These are phyloP conservation scores for Aquilaria yunnanensis DNA, from an alignment of 345 rosid species.

Conservation along the genomic window DNA sequence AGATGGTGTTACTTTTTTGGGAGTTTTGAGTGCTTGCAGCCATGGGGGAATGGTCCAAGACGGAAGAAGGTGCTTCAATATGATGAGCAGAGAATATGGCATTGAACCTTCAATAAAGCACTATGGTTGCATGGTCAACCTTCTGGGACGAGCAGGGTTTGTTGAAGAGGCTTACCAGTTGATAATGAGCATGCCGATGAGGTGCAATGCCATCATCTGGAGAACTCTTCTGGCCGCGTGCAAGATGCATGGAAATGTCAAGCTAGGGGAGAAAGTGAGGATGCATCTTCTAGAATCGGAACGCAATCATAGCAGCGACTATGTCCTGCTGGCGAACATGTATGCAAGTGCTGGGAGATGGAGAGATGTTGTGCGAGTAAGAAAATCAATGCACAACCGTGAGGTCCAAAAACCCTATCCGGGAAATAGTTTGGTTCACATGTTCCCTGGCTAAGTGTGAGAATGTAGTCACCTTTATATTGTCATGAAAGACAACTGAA, in stretches of 20 bases:
- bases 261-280: slow-evolving; percentile 26
- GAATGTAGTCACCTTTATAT: not conserved
- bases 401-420: slow-evolving; percentile 30
- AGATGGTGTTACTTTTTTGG: slow-evolving; percentile 36
- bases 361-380: slow-evolving; percentile 21
- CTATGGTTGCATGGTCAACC: slow-evolving; percentile 40
- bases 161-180: slow-evolving; percentile 34
- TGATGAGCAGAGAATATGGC: slow-evolving; percentile 23
- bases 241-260: slow-evolving; percentile 26
- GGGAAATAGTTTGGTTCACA: slow-evolving; percentile 22
- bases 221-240: slow-evolving; percentile 34
- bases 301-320: slow-evolving; percentile 34
- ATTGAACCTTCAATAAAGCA: slow-evolving; percentile 34
- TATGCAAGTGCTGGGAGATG: slow-evolving; percentile 30
- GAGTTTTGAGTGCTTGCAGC: slow-evolving; percentile 34
- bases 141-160: slow-evolving; percentile 38
- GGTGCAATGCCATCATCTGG: slow-evolving; percentile 33
- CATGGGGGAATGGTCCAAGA: slow-evolving; percentile 39
- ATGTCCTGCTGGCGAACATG: slow-evolving; percentile 30
- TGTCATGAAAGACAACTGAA: not conserved
- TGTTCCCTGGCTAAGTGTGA: not conserved
- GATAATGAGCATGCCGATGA: slow-evolving; percentile 21
- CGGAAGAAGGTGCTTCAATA: slow-evolving; percentile 27
- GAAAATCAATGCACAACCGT: slow-evolving; percentile 25
- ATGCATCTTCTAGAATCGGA: slow-evolving; percentile 24